Evolutionary conservation across 2,329 filamentous ascomycete genomes (phyloP), one percentile per base, ranked within the genome.

Genomic region (Gnomoniopsis smithogilvyi): DNA sequence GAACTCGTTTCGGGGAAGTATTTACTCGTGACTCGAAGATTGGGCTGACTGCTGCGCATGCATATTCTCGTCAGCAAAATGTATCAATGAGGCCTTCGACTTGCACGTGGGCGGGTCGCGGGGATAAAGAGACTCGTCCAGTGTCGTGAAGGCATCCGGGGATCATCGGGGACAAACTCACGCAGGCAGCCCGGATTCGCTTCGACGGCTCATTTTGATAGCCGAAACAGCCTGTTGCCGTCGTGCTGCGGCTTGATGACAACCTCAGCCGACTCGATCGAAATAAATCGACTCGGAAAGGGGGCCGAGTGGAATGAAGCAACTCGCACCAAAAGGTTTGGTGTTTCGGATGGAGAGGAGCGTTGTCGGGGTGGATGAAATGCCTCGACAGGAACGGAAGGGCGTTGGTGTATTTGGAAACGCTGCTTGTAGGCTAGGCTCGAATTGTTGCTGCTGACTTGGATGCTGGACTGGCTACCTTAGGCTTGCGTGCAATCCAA

Each of bases 11-110:
- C 36, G 34, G 24, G 24, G 34, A 34, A 33, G n/a, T 50, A 34
- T 85, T 74, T 85, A 97, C 94, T 96, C 69, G 93, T 97, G 67
- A 98, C 86, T 77, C 94, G 88, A 72, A 98, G 81, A 78, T 97
- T 98, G 71, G 91, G 86, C 78, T 89, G 86, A 74, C 89, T 91
- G 68, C 62, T 56, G 49, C 41, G 46, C 24, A 59, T 51, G 36
- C 11, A 19, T 22, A 43, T 19, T 24, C 38, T 50, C 59, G 55
- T 58, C 59, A 45, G 19, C 26, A 43, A n/a, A 51, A 43, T 38
- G 30, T 17, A 19, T 56, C 54, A 21, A 54, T n/a, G n/a, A n/a
- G n/a, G n/a, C n/a, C n/a, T n/a, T n/a, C n/a, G n/a, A n/a, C n/a
- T n/a, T n/a, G n/a, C n/a, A n/a, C n/a, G n/a, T n/a, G n/a, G n/a